Evolutionary conservation across 176 grass and related monocot genomes (phyloP).

Genomic region (Zoysia pacifica): DNA sequence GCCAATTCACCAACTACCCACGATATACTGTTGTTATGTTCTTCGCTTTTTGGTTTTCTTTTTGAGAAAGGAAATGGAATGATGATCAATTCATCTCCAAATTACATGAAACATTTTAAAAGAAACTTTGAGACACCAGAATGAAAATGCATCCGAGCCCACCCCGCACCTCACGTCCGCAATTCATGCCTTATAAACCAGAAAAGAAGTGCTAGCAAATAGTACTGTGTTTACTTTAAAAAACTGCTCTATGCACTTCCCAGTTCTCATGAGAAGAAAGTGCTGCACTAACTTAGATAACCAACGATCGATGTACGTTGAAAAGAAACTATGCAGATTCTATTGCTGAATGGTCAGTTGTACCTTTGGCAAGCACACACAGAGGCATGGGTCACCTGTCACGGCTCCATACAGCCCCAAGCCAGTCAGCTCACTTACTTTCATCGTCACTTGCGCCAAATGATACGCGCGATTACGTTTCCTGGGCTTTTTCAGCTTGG

Average conservation of each 20-base stretch:
- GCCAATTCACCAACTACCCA: too few species aligned
- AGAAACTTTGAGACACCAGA: too few species aligned
- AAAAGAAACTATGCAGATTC: background rate
- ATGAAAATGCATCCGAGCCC: too few species aligned
- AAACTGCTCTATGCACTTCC: background rate
- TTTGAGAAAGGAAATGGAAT: too few species aligned
- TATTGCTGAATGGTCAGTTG: background rate
- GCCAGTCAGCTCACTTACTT: background rate
- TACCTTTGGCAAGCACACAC: background rate
- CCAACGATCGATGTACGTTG: too few species aligned
- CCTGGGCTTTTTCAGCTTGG: conserved; percentile 14
- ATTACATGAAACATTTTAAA: too few species aligned
- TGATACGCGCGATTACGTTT: background rate
- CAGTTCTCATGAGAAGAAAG: background rate
- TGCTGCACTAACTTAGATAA: background rate
- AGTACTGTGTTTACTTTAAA: background rate
- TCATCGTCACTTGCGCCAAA: conserved; percentile 27
- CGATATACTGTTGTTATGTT: too few species aligned
- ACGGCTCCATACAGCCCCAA: conserved; percentile 1
- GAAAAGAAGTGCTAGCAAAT: background rate
- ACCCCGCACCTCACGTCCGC: background rate
- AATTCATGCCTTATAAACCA: background rate
- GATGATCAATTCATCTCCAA: too few species aligned
- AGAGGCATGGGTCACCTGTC: conserved; percentile 21
- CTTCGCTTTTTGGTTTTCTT: too few species aligned